Conservation (phyloP, 75 land plant species). For the Picea sitchensis region DNA sequence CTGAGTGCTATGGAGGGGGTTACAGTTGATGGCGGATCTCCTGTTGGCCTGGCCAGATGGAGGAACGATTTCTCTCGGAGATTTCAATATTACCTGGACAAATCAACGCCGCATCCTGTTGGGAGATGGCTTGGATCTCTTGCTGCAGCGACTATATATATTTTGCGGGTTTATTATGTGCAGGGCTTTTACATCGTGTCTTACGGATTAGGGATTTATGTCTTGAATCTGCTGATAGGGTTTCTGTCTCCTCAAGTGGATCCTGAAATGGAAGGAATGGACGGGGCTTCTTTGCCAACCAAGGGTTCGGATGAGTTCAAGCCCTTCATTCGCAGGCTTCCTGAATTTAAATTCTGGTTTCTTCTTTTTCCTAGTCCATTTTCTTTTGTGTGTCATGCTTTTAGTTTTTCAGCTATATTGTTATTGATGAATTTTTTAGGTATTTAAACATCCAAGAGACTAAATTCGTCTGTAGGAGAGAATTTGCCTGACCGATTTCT, state of each 20-base stretch:
- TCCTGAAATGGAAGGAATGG: constrained; percentile 46
- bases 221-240: constrained; percentile 64
- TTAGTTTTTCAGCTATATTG: too few species aligned
- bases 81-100: constrained; percentile 62
- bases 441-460: too few species aligned
- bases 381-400: too few species aligned
- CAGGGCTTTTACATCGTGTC: constrained; percentile 70
- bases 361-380: too few species aligned
- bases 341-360: constrained; percentile 63
- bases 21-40: constrained; percentile 32
- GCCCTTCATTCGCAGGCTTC: constrained; percentile 55
- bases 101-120: constrained; percentile 51
- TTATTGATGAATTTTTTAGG: too few species aligned
- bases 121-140: constrained; percentile 52
- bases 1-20: constrained; percentile 26
- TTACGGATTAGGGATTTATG: constrained; percentile 65
- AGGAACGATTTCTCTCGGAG: constrained; percentile 35
- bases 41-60: constrained; percentile 39
- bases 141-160: constrained; percentile 36
- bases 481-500: too few species aligned
- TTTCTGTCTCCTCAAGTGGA: constrained; percentile 70
- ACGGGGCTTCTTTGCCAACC: constrained; percentile 36
- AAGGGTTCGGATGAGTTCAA: constrained; percentile 56
- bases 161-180: constrained; percentile 47
- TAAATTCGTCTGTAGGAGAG: too few species aligned